Base-by-base conservation (phyloP, 169 alveolate species). In the Cryptosporidium canis region DNA sequence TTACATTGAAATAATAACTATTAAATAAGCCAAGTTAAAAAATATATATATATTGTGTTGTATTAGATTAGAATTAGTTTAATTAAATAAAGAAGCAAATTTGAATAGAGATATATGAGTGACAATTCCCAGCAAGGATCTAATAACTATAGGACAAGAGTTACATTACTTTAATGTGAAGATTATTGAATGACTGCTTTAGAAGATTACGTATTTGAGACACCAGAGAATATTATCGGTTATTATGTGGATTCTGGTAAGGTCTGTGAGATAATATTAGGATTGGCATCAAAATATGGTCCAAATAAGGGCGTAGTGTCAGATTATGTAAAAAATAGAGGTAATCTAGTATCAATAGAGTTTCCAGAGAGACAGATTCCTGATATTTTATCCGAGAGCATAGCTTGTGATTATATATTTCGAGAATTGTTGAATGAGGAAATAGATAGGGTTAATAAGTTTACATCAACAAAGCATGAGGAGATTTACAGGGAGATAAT, bases 341-440 rank as follows among this genome's bases (percentile, higher is more conserved):
- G 70, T 24, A 29, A 43, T 11, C 35, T 18, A 9, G 21, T 29
- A 7, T 27, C 35, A 58, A 12, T 77, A 12, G 37, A 44, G 1
- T 24, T 56, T 24, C 29, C 72, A 4, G 63, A 51, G 24, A 55
- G 31, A 9, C 29, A 55, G 4, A 14, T 68, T 45, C 87, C 77
- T 14, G 77, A 77, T 39, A 27, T 77, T 8, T 24, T 41, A 37
- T 58, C 77, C 16, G 87, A 77, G 51, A 43, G 35, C 21, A 53
- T 37, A 39, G 71, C 71, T 14, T 77, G 87, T 18, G 72, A 77
- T 27, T 77, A 43, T 58, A 27, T 91, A 18, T 91, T 66, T 48
- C 77, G 90, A 33, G 94, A 91, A 61, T 70, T 85, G 29, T 67
- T 91, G 18, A 85, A 90, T 51, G 84, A 91, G 33, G 94, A 91